Base-by-base conservation (phyloP, 2,329 filamentous ascomycete genomes). In the Proliferodiscus dingleyae region DNA sequence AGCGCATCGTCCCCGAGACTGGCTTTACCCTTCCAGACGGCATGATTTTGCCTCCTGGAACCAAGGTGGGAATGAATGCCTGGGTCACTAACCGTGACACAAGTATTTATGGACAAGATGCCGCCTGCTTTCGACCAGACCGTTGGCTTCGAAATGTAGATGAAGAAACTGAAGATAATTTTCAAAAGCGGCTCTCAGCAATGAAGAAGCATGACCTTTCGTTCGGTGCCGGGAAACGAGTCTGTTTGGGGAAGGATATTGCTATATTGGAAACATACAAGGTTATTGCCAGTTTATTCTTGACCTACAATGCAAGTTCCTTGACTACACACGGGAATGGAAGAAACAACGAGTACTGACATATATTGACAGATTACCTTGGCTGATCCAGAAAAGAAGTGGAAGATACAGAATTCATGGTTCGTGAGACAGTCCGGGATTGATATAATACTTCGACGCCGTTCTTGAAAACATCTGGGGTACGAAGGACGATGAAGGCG, bases 61-160 rank as follows among this genome's bases (percentile, higher is more conserved):
- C 76, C 4, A 68, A 75, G 52, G 64, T 72, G 0, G 69, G 69
- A 3, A 66, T 72, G 43, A 71, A 67, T 36, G 63, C 68, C 0
- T 69, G 64, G 45, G 64, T 72, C 2, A 55, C 67, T 1, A 83
- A 83, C 59, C 71, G 69, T 1, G 71, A 68, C 39, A 68, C 66
- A 23, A 65, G 70, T 3, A 63, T 80, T 4, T 85, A 80, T 79
- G 81, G 81, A 2, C 58, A 68, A 0, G 78, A 83, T 50, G 78
- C 80, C 0, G 64, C 68, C 11, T 66, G 73, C 13, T 85, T 85
- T 67, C 74, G 77, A 19, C 80, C 81, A 0, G 78, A 77, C 33
- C 67, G 75, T 3, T 80, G 74, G 74, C 61, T 66, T 30, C 54
- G 57, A 19, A 54, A 54, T 3, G 54, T 37, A 8, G 34, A 60